Evolutionary conservation across 768 basidiomycete genomes (phyloP).

Genomic region (Mycena capillaripes): DNA sequence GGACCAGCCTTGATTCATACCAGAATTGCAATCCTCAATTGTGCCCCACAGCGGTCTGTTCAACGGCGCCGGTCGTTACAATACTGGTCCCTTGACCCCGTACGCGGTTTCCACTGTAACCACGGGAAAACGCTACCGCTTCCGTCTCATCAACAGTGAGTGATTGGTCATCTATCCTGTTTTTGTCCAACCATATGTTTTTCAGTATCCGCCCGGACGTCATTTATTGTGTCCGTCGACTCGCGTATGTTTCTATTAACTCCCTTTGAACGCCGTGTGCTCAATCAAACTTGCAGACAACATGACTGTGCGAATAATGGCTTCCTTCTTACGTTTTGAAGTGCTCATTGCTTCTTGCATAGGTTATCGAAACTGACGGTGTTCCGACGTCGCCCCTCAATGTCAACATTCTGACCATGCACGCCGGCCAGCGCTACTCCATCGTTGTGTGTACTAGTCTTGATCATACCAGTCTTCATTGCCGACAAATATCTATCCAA

Average conservation of each 20-base stretch:
- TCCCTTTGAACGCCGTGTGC: background rate
- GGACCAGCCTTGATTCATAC: no score
- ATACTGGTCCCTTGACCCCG: constrained; percentile 43
- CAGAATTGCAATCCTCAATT: no score
- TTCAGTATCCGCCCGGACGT: constrained; percentile 46
- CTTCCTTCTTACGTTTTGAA: background rate
- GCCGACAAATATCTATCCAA: constrained; percentile 11
- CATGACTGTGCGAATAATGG: constrained; percentile 8
- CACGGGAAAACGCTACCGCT: constrained; percentile 52
- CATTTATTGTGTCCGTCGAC: constrained; percentile 49
- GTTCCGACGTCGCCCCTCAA: background rate
- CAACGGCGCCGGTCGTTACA: constrained; percentile 54
- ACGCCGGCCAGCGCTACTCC: constrained; percentile 66
- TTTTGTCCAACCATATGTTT: no score
- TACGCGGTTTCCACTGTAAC: constrained; percentile 49
- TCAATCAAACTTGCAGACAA: background rate
- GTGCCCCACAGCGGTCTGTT: constrained; percentile 51
- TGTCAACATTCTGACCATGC: constrained; percentile 41
- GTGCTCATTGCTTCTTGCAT: background rate
- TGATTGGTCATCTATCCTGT: no score
- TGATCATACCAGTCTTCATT: background rate
- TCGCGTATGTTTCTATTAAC: constrained; percentile 20
- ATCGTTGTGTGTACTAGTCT: constrained; percentile 43
- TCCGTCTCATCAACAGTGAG: constrained; percentile 51
- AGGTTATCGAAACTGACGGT: constrained; percentile 27